Conservation (phyloP, 2,329 filamentous ascomycete species). For the Ophiostoma fasciatum region DNA sequence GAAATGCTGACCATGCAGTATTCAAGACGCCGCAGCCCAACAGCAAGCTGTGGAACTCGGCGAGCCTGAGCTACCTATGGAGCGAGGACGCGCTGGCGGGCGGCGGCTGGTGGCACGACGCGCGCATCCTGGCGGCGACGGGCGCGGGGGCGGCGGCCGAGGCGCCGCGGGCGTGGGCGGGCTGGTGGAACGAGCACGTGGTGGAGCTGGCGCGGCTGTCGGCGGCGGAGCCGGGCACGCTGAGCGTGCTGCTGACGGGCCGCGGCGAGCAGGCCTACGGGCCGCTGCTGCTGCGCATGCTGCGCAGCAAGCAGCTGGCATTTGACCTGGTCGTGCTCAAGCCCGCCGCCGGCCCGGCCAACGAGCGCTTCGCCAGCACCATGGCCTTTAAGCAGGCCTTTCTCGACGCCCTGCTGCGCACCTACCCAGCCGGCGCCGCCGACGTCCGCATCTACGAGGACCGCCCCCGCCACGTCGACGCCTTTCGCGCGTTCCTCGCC, state of each 20-base stretch:
- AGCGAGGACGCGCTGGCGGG: constrained; percentile 62
- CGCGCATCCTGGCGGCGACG: constrained; percentile 69
- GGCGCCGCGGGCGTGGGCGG: constrained; percentile 71
- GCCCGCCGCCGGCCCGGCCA: constrained; percentile 65
- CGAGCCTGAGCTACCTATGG: constrained; percentile 63
- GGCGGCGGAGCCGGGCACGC: constrained; percentile 68
- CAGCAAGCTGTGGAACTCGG: constrained; percentile 67
- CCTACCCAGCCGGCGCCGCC: constrained; percentile 66
- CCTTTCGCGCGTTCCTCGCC: constrained; percentile 72
- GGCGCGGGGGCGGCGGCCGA: constrained; percentile 72
- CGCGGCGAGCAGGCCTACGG: constrained; percentile 64
- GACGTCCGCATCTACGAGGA: constrained; percentile 69
- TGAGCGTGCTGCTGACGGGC: constrained; percentile 79
- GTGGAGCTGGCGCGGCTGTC: constrained; percentile 66
- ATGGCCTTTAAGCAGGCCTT: constrained; percentile 89
- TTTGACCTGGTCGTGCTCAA: constrained; percentile 87
- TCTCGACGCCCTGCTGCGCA: constrained; percentile 66
- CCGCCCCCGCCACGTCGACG: constrained; percentile 52
- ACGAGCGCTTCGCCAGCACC: constrained; percentile 64
- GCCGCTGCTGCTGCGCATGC: constrained; percentile 68
- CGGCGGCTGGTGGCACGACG: constrained; percentile 96
- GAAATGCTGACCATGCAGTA: constrained; percentile 38
- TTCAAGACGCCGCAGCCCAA: constrained; percentile 89
- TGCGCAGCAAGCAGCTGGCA: constrained; percentile 58
- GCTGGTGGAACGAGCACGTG: constrained; percentile 95